Evolutionary conservation across 768 basidiomycete genomes (phyloP), one percentile per base, ranked within the genome.

Genomic region (Termitomyces sp.): DNA sequence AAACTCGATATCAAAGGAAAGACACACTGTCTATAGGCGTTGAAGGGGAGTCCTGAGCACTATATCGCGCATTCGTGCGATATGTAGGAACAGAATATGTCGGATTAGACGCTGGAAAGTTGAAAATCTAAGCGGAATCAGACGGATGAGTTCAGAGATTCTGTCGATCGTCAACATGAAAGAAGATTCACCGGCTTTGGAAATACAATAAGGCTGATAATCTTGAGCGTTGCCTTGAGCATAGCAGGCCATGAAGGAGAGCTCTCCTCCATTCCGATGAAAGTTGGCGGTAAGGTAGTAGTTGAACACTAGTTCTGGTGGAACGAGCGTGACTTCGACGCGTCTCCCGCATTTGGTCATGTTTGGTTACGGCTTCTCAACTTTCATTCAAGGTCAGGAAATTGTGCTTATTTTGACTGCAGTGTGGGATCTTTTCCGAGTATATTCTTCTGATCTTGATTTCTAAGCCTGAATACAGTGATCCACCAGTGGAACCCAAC

Each of bases 171-270:
- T 25, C 20, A 2, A 39, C 5, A 18, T 47, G 15, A 18, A 20
- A n/a, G n/a, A n/a, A 7, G 20, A 51, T 53, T 54, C 5, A 60
- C 59, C 7, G 59, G 59, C 38, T 54, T 60, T 12, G 55, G 59
- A 46, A 48, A 1, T 25, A 60, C 31, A 7, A 60, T 44, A 0
- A 60, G 39, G 16, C 33, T 40, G 13, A 60, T 32, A 4, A 49
- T 15, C 11, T 48, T 59, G 46, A 59, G 45, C 3, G 33, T 52
- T 23, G 50, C 45, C 32, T 52, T 55, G 33, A 59, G 18, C 9
- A 50, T 22, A 22, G 38, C 43, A 20, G 50, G 49, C 57, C 53
- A 58, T 27, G 47, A n/a, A 27, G 23, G 25, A 36, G 35, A 23
- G 33, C 5, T 36, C 5, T 36, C 33, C 10, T 48, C 22, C 46